These are phyloP conservation scores for Fusarium mexicanum DNA, from an alignment of 2,329 filamentous ascomycete species.

Conservation along the genomic window DNA sequence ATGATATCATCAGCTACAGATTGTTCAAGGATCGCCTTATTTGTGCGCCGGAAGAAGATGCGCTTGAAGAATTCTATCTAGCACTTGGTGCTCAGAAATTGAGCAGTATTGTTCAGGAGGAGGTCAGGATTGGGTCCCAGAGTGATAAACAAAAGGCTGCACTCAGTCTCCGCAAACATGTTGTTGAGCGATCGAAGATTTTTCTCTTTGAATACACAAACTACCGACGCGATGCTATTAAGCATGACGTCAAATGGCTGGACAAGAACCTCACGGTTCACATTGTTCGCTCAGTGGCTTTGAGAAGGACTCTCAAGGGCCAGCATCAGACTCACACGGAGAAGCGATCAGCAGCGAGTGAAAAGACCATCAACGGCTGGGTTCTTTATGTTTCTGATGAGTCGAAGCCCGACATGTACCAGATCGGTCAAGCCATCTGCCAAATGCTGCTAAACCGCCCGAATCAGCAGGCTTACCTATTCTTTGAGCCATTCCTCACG, in stretches of 20 bases:
- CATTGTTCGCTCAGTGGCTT: constrained; percentile 79
- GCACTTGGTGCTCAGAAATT: constrained; percentile 81
- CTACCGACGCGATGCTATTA: constrained; percentile 79
- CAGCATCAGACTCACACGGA: constrained; percentile 76
- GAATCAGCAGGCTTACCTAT: constrained; percentile 87
- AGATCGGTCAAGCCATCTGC: constrained; percentile 89
- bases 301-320: constrained; percentile 79
- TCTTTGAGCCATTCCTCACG: constrained; percentile 89
- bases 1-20: constrained; percentile 89
- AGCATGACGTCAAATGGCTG: constrained; percentile 89
- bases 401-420: constrained; percentile 81
- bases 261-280: constrained; percentile 84
- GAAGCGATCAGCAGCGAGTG: constrained; percentile 77
- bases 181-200: constrained; percentile 87
- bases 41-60: constrained; percentile 89
- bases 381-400: constrained; percentile 80
- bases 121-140: constrained; percentile 75
- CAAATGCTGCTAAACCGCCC: constrained; percentile 82
- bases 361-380: constrained; percentile 63
- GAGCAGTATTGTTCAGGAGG: constrained; percentile 80
- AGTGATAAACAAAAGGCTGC: constrained; percentile 75
- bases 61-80: constrained; percentile 84
- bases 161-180: constrained; percentile 76
- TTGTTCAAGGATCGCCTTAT: constrained; percentile 87
- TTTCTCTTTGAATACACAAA: constrained; percentile 83